These are phyloP conservation scores for Ustilago curta DNA, from an alignment of 1,284 basidiomycete genomes.

Conservation along the genomic window DNA sequence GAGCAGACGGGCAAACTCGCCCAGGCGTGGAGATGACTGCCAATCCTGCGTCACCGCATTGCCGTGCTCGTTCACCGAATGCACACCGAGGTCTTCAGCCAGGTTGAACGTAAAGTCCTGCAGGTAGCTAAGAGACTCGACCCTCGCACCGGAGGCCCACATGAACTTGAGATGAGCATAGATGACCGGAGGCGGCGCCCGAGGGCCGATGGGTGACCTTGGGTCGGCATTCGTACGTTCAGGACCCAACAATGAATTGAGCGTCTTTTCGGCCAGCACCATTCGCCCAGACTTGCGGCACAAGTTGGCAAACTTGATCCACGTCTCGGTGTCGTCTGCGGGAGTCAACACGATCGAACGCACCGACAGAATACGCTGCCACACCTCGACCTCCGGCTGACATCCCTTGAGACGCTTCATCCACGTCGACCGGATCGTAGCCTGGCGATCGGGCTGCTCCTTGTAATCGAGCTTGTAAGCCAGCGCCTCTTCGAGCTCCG, in stretches of 20 bases:
- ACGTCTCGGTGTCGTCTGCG: constrained; percentile 94
- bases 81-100: constrained; percentile 80
- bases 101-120: constrained; percentile 81
- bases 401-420: constrained; percentile 85
- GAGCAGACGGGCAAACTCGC: constrained; percentile 86
- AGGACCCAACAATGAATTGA: constrained; percentile 74
- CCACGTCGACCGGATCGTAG: constrained; percentile 65
- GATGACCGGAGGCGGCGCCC: constrained; percentile 88
- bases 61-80: constrained; percentile 61
- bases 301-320: constrained; percentile 92
- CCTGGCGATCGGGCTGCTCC: constrained; percentile 84
- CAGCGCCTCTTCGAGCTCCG: constrained; percentile 98
- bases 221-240: constrained; percentile 55
- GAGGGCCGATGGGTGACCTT: constrained; percentile 57
- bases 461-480: constrained; percentile 79
- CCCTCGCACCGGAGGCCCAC: constrained; percentile 87
- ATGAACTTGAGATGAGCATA: constrained; percentile 97
- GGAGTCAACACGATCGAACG: constrained; percentile 93
- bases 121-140: constrained; percentile 86
- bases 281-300: constrained; percentile 87
- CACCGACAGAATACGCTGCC: constrained; percentile 97
- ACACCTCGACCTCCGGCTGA: constrained; percentile 98
- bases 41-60: constrained; percentile 60
- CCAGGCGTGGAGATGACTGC: constrained; percentile 62
- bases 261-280: constrained; percentile 94